Conservation (phyloP, 768 basidiomycete species). For the Trametes cingulata region DNA sequence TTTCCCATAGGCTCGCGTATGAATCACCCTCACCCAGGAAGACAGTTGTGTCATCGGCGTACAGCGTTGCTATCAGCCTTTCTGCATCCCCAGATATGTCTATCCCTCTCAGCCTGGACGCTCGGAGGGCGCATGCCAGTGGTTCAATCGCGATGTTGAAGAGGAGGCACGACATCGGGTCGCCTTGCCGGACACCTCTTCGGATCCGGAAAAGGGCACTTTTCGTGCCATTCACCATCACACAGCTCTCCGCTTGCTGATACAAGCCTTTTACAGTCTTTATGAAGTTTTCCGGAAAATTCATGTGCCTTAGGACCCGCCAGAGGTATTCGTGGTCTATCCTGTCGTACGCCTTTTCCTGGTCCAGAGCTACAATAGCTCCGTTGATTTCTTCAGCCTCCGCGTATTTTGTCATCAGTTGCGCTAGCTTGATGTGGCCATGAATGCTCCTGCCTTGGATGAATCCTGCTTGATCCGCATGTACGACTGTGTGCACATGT, state of each 20-base stretch:
- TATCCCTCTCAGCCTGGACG: conserved; percentile 23
- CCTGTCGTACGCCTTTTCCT: no score
- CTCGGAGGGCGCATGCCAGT: conserved; percentile 24
- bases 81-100: conserved; percentile 15
- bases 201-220: conserved; percentile 29
- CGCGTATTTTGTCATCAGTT: conserved; percentile 18
- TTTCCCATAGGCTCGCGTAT: conserved; percentile 23
- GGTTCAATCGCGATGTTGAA: conserved; percentile 37
- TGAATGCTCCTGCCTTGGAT: conserved; percentile 33
- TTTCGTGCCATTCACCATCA: conserved; percentile 36
- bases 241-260: conserved; percentile 27
- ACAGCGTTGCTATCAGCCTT: conserved; percentile 25
- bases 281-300: conserved; percentile 20
- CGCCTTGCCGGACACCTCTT: conserved; percentile 40
- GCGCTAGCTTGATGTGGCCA: conserved; percentile 35
- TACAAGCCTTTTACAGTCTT: conserved; percentile 30
- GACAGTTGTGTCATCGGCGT: conserved; percentile 31
- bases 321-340: conserved; percentile 21
- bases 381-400: conserved; percentile 17
- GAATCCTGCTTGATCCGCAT: conserved; percentile 42
- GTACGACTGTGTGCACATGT: conserved; percentile 25
- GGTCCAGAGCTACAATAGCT: no score
- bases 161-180: conserved; percentile 36
- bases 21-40: conserved; percentile 35
- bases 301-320: conserved; percentile 3